Base-by-base conservation (phyloP, 306 rosid genomes). In the Vachellia pachyceras region DNA sequence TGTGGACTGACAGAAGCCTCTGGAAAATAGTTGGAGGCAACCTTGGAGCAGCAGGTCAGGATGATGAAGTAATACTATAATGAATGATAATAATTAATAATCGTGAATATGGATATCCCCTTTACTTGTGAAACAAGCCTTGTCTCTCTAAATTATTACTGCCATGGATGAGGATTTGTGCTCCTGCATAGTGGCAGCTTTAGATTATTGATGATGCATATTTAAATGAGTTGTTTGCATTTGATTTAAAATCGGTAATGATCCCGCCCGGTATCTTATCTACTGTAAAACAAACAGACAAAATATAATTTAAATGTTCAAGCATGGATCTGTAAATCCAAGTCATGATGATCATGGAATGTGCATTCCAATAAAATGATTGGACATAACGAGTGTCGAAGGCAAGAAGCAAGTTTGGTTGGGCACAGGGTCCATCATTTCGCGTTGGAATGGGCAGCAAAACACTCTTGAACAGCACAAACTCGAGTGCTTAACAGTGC, bases 61-160 rank as follows among this genome's bases (percentile, higher is more conserved):
- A n/a, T n/a, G n/a, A 49, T 49, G 20, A 49, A 49, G n/a, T 14
- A 3, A 15, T 49, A 14, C 1, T 15, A 49, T 49, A 15, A 49
- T 23, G 11, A 50, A 7, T 3, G 65, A 58, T 58, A 58, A 58
- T 58, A 5, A 61, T 29, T 61, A 61, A 18, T 18, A 39, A 66
- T 66, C 7, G 72, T 35, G 70, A 66, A 39, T 25, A 40, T 20
- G 36, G 40, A 15, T 72, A 74, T 81, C 14, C 42, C n/a, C 79
- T 72, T 84, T 33, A 71, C 90, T 77, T 86, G 1, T 1, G 8
- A 58, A 47, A 42, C 50, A 87, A 87, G 85, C 15, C 72, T 77
- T 42, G 50, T 69, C 40, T 33, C 3, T 55, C 1, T n/a, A 33
- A 65, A 33, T 42, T 68, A 76, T 70, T 22, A 49, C 75, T 41